Evolutionary conservation across 306 rosid species (phyloP), one percentile per base, ranked within the genome.

Genomic region (Rosa multiflora): DNA sequence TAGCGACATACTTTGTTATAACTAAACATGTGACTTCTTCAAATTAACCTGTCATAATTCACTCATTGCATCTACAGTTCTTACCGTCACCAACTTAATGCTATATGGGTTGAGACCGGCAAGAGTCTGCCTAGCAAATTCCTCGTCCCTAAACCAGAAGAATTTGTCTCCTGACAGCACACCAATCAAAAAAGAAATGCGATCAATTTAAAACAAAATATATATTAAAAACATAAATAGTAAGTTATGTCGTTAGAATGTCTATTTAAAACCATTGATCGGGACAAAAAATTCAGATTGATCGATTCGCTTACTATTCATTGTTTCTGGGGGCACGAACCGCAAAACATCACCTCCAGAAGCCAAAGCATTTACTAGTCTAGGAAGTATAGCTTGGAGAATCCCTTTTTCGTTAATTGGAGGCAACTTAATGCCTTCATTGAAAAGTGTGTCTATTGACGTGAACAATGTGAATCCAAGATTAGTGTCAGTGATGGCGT

Each of bases 21-120:
- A 61, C 15, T 23, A 23, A 23, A 26, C 35, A 61, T 10, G 1
- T 23, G 2, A 11, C 2, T 23, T 61, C 15, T 61, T 23, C 35
- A 8, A 21, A 58, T 58, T 21, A 58, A 58, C n/a, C 4, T 58
- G 63, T n/a, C 63, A 55, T 55, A 26, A 5, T 26, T 21, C 2
- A 69, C 47, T 37, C 23, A 74, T 32, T 55, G 11, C 35, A 39
- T 12, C 15, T 10, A 40, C 32, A 43, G 32, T 17, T 39, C 67
- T 1, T 89, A 94, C 98, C 88, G 89, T 89, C 83, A 94, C 89
- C 81, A 88, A 81, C 74, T 85, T 79, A 71, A 94, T 70, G 81
- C 88, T 83, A 52, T 71, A 94, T 3, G 98, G 98, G 80, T 94
- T 92, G 77, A 94, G 92, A 74, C 98, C 98, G 5, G 98, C 90